Evolutionary conservation across 768 basidiomycete genomes (phyloP).

Genomic region (Hypsizygus marmoreus): DNA sequence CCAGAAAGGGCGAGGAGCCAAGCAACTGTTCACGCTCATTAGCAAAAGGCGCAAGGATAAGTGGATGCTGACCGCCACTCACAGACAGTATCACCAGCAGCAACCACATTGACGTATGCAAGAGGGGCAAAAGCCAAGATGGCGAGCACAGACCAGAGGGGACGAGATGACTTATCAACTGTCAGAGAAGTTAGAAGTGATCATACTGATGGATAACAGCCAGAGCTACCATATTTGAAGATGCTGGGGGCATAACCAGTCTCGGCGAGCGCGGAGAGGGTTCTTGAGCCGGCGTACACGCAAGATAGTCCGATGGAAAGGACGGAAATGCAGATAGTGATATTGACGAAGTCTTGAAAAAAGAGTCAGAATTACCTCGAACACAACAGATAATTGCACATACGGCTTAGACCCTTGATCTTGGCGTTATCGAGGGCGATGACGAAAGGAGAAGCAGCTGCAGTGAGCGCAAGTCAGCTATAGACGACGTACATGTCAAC

Average conservation of each 20-base stretch:
- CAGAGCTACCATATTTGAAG: slow-evolving; percentile 35
- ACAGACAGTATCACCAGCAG: slow-evolving; percentile 42
- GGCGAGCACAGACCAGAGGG: slow-evolving; percentile 40
- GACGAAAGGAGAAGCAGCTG: slow-evolving; percentile 47
- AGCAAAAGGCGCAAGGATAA: background rate
- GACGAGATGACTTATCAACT: slow-evolving; percentile 50
- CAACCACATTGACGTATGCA: slow-evolving; percentile 39
- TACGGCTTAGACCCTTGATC: slow-evolving; percentile 44
- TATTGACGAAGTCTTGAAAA: slow-evolving; percentile 39
- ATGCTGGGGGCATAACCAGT: slow-evolving; percentile 48
- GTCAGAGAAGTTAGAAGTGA: background rate
- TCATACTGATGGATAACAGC: background rate
- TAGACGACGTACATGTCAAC: background rate
- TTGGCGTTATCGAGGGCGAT: slow-evolving; percentile 41
- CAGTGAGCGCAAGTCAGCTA: background rate
- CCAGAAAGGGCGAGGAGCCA: slow-evolving; percentile 50
- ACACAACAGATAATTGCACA: slow-evolving; percentile 10
- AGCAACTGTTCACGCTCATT: slow-evolving; percentile 27
- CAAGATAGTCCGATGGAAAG: slow-evolving; percentile 47
- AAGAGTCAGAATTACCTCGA: background rate
- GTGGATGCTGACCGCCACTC: slow-evolving; percentile 12
- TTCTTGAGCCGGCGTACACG: slow-evolving; percentile 48
- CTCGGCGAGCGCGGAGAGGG: slow-evolving; percentile 46
- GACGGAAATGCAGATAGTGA: slow-evolving; percentile 47
- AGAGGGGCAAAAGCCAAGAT: slow-evolving; percentile 40